These are phyloP conservation scores for Colletotrichum cordylinicola DNA, from an alignment of 2,329 filamentous ascomycete species.

Conservation along the genomic window DNA sequence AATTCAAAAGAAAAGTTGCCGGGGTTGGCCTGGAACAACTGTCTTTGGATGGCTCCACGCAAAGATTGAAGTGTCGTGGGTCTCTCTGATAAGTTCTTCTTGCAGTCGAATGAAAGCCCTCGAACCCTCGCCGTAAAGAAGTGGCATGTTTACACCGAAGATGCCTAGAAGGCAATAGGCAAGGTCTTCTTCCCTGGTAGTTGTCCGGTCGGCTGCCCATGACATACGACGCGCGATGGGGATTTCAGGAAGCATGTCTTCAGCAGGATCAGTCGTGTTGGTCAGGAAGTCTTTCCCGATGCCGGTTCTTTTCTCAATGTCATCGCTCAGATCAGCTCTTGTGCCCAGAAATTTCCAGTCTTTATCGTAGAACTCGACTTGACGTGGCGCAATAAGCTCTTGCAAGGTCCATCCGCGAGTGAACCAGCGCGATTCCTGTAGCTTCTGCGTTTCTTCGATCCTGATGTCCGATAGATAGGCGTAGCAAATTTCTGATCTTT, in stretches of 20 bases:
- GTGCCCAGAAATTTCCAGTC: background rate
- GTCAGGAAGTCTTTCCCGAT: background rate
- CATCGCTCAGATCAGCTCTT: background rate
- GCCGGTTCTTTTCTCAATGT: background rate
- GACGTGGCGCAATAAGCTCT: background rate
- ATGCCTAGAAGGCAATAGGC: conserved; percentile 31
- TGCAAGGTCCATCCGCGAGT: background rate
- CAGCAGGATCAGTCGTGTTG: accelerated
- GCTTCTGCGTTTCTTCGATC: no score
- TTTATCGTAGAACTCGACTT: background rate
- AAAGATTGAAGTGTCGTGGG: background rate
- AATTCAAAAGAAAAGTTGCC: background rate
- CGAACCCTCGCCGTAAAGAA: conserved; percentile 30
- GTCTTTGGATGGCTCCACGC: background rate
- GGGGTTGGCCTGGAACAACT: background rate
- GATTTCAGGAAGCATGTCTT: background rate
- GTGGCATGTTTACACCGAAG: conserved; percentile 29
- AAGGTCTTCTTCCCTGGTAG: conserved; percentile 25
- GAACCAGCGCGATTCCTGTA: background rate
- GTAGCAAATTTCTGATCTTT: background rate
- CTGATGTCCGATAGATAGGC: background rate
- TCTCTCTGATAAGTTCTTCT: background rate
- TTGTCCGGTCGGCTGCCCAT: conserved; percentile 28
- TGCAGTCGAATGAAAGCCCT: conserved; percentile 25
- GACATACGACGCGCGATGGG: conserved; percentile 23